These are phyloP conservation scores for Neurospora sp. DNA, from an alignment of 495 filamentous ascomycete species.

Conservation along the genomic window DNA sequence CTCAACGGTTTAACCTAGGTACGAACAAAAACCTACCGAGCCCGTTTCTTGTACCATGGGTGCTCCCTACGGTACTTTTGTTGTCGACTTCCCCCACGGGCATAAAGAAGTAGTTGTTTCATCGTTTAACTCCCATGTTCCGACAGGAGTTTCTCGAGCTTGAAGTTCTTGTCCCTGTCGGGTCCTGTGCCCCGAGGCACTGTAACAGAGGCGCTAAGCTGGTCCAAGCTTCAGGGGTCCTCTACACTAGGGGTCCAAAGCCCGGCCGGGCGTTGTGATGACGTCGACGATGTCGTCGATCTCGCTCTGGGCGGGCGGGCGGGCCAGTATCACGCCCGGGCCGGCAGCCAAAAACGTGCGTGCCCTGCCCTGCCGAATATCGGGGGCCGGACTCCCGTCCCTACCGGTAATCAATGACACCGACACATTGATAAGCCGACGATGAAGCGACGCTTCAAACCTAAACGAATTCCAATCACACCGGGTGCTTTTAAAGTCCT, in stretches of 20 bases:
- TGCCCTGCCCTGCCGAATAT: neutral
- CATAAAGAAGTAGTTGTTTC: neutral
- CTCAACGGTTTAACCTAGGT: neutral
- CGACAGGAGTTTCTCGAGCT: neutral
- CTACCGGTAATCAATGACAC: neutral
- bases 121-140: neutral
- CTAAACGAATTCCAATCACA: too few species aligned
- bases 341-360: neutral
- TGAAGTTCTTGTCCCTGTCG: neutral
- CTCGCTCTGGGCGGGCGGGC: neutral
- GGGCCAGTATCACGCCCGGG: neutral
- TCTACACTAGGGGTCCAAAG: neutral
- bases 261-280: neutral
- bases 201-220: neutral
- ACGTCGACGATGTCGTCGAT: neutral
- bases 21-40: neutral
- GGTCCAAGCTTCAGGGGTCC: neutral
- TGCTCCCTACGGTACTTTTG: neutral
- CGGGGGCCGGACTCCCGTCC: neutral
- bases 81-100: neutral
- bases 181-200: neutral
- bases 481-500: too few species aligned
- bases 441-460: too few species aligned
- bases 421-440: too few species aligned
- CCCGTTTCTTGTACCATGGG: neutral